Evolutionary conservation across 2,329 filamentous ascomycete genomes (phyloP).

Genomic region (Ophiostoma triangulosporum): DNA sequence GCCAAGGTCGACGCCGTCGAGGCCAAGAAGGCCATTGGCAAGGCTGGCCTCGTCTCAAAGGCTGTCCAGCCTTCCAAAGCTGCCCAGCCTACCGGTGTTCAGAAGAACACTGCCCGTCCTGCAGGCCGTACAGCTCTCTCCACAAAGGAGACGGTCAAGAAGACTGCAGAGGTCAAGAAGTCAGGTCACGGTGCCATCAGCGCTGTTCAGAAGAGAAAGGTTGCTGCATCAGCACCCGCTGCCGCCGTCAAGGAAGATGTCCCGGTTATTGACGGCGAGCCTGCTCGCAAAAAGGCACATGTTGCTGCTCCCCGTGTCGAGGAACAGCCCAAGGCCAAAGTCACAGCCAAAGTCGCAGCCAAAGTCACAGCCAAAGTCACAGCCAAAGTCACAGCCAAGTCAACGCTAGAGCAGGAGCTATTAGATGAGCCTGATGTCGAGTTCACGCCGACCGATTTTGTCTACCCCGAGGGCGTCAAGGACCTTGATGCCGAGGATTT

Average conservation of each 20-base stretch:
- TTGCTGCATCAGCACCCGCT: conserved; percentile 19
- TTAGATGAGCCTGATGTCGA: conserved; percentile 17
- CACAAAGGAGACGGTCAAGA: conserved; percentile 37
- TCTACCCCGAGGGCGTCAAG: conserved; percentile 31
- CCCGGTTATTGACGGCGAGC: conserved; percentile 51
- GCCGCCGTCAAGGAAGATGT: conserved; percentile 46
- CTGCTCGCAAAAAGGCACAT: conserved; percentile 52
- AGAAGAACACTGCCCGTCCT: conserved; percentile 60
- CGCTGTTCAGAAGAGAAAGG: conserved; percentile 55
- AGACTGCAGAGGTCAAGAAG: conserved; percentile 54
- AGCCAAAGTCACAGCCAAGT: conserved; percentile 19
- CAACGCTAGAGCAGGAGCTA: conserved; percentile 18
- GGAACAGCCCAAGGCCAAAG: conserved; percentile 33
- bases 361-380: conserved; percentile 25
- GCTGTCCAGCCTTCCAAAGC: conserved; percentile 64
- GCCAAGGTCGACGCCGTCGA: conserved; percentile 61
- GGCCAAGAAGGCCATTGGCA: conserved; percentile 59
- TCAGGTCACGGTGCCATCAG: conserved; percentile 55
- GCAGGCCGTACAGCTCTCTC: conserved; percentile 40
- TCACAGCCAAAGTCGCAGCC: conserved; percentile 20
- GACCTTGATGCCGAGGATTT: conserved; percentile 77
- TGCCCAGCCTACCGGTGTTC: conserved; percentile 65
- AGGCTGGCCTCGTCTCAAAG: conserved; percentile 64
- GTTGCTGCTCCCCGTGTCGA: conserved; percentile 31
- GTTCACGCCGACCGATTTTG: conserved; percentile 17